Conservation (phyloP, 139 green algal genomes). For the Eudorina sp. region DNA sequence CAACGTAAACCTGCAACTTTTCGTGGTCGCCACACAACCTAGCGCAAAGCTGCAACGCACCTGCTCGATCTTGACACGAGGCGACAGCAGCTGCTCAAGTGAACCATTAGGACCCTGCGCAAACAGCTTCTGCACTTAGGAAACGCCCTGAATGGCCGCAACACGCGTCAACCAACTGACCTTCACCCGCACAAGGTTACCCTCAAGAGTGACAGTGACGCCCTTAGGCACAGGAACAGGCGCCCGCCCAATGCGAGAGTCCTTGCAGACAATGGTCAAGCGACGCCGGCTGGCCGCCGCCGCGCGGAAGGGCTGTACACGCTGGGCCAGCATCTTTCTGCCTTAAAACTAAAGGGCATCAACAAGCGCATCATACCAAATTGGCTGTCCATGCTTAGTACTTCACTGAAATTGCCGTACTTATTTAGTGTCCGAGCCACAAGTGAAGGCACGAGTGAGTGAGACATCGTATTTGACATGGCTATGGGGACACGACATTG, state of each 20-base stretch:
- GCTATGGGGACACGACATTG: too few relatives aligned
- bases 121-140: neutral
- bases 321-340: conserved; percentile 15
- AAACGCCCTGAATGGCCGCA: neutral
- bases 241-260: conserved; percentile 92
- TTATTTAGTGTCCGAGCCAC: too few relatives aligned
- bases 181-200: conserved; percentile 85
- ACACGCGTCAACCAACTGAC: conserved; percentile 62
- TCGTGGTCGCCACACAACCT: conserved; percentile 5
- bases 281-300: conserved; percentile 21
- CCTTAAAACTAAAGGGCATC: neutral
- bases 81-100: conserved; percentile 79
- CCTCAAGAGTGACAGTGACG: conserved; percentile 86
- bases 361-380: too few relatives aligned
- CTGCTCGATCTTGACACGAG: conserved; percentile 73
- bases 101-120: conserved; percentile 88
- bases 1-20: neutral
- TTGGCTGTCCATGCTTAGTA: too few relatives aligned
- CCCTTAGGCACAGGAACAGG: conserved; percentile 85
- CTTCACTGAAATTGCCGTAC: too few relatives aligned
- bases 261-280: conserved; percentile 46
- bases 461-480: too few relatives aligned
- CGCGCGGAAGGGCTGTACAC: conserved; percentile 31
- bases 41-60: conserved; percentile 45
- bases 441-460: too few relatives aligned